Evolutionary conservation across 768 basidiomycete species (phyloP), one percentile per base, ranked within the genome.

Genomic region (Coprinellus micaceus): DNA sequence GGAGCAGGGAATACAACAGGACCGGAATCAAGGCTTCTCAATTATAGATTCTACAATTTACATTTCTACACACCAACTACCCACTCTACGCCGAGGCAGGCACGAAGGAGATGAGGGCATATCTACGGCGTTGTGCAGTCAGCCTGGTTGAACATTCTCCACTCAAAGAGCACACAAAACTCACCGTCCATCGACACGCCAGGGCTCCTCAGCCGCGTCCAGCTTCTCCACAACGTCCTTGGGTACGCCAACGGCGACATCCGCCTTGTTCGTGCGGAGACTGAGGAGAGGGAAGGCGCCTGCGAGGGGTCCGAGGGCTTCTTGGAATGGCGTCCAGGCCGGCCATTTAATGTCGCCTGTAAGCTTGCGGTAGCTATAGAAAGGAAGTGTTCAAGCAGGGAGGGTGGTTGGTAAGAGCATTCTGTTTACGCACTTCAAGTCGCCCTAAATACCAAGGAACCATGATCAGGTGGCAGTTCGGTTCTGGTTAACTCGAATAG

Each of bases 221-320:
- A 95, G 71, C 49, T 77, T 73, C 58, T 89, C 86, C 0, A 83
- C 91, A 1, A 84, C 71, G 0, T 85, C 86, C 61, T 83, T 76
- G 1, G 79, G 72, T 2, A 99, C 77, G 0, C 93, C 96, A 24
- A 91, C 92, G 5, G 86, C 89, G 2, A 97, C 94, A 65, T 98
- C 94, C 0, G 96, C 96, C 69, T 99, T 99, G 76, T 89, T 92
- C 1, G 96, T 98, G 17, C 96, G 81, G 57, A 98, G 72, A 64
- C 91, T 92, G 24, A 98, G 72, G 7, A 97, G 66, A 0, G 89
- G 88, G 72, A 96, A 90, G 9, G 85, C 74, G 1, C 90, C 89
- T 0, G 83, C 82, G 10, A 98, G 71, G 2, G 91, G 89, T 4
- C 94, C 91, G 86, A 41, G 43, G 57, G 36, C 52, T 33, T 60